A percentile compares a stretch with the other conserved stretches of the same genome.
Evolutionary conservation across 495 filamentous ascomycete genomes (phyloP).

Genomic region (Aspergillus sclerotioniger): DNA sequence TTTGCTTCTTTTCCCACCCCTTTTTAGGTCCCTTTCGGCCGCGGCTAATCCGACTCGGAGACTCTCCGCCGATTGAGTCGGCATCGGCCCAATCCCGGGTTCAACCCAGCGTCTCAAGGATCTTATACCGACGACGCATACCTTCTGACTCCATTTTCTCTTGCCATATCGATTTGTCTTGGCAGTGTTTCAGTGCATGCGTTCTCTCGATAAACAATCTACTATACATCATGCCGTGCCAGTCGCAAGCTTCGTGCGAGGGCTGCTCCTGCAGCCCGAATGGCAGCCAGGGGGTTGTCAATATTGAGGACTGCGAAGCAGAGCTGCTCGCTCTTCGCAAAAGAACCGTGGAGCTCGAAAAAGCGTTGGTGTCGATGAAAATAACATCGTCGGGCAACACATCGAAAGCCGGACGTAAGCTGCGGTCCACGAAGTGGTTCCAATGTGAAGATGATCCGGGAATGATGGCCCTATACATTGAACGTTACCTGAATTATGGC

Average conservation of each 20-base stretch:
- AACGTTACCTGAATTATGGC: slow-evolving; percentile 57
- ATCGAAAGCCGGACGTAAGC: slow-evolving; percentile 25
- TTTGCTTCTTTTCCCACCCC: not conserved
- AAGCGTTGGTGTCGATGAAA: slow-evolving; percentile 26
- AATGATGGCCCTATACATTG: slow-evolving; percentile 53
- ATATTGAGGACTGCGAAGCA: slow-evolving; percentile 42
- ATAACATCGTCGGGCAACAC: slow-evolving; percentile 9
- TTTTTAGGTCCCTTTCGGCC: not conserved
- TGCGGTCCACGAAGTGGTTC: slow-evolving; percentile 51
- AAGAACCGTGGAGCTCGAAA: slow-evolving; percentile 38
- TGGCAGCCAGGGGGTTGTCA: slow-evolving; percentile 14
- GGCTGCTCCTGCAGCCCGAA: slow-evolving; percentile 37
- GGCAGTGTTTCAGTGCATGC: not conserved
- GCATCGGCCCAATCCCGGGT: not conserved
- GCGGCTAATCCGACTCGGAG: not conserved
- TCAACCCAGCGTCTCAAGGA: not conserved
- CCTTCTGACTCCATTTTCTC: not conserved
- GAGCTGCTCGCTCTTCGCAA: slow-evolving; percentile 38
- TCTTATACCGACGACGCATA: not conserved
- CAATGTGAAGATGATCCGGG: slow-evolving; percentile 44
- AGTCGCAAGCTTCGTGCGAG: slow-evolving; percentile 34
- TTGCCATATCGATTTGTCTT: not conserved
- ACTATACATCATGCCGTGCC: slow-evolving; percentile 31
- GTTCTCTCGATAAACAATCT: not conserved
- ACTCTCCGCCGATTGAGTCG: not conserved